Base-by-base conservation (phyloP, 2,329 filamentous ascomycete species). In the Ophiostoma ulmi region DNA sequence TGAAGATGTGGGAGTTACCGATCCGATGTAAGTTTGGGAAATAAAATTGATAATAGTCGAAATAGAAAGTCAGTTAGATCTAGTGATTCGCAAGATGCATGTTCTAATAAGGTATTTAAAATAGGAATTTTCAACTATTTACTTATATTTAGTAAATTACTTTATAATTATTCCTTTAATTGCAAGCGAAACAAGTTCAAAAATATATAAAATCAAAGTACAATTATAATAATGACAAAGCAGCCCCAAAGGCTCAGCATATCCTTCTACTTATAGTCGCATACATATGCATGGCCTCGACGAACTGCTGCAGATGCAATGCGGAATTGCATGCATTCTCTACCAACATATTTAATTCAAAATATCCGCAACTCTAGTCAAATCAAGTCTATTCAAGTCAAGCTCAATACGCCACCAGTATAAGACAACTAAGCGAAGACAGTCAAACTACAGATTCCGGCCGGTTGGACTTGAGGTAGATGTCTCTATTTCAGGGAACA, bases 261-360 rank as follows among this genome's bases (percentile, higher is more conserved):
- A 22, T 14, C 52, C n/a, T 26, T 26, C 52, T 58, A 14, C 52
- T 26, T 26, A 10, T 26, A 58, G 52, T 26, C 26, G 52, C 52
- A 58, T 58, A 26, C 52, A 58, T 58, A 22, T 58, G 52, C 52
- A 26, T 58, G 52, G 52, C 10, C 22, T 26, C 22, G 26, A 63
- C 26, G 58, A 63, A 63, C 58, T 35, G 58, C 58, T 63, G 58
- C 58, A 63, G 58, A 26, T 36, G 58, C 58, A 63, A 63, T 22
- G 52, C 44, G 58, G 17, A 17, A 63, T 36, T 63, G 58, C 58
- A 31, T 63, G 58, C 58, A 63, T 63, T 26, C 10, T 11, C 5
- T 44, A 44, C 39, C 44, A 48, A n/a, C 10, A 55, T 26, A 3
- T 55, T 20, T 44, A 14, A 22, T 22, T 3, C 1, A 3, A 11